Percentiles rank a stretch among this genome's conserved stretches.
Evolutionary conservation across 2,329 filamentous ascomycete genomes (phyloP).

Genomic region (Dryadomyces quercus-mongolicae): DNA sequence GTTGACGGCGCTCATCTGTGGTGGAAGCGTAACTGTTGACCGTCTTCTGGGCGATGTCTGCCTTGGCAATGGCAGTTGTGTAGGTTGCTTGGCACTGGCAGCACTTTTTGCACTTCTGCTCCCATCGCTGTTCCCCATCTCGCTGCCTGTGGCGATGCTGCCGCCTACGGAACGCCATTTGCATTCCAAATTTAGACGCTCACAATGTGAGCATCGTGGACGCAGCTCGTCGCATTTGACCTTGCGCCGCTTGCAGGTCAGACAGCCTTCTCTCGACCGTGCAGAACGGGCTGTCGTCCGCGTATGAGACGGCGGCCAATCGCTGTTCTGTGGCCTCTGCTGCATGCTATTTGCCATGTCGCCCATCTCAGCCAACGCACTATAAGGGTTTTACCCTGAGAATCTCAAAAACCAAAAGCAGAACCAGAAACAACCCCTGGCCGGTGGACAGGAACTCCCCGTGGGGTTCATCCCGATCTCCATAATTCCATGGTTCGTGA

Average conservation of each 20-base stretch:
- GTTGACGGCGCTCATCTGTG: slow-evolving; percentile 19
- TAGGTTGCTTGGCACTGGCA: too few species aligned
- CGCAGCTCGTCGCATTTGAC: slow-evolving; percentile 38
- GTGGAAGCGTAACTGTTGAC: background rate
- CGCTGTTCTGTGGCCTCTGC: background rate
- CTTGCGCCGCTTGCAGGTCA: slow-evolving; percentile 33
- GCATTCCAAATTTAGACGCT: slow-evolving; percentile 39
- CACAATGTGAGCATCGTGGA: slow-evolving; percentile 40
- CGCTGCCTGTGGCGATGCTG: background rate
- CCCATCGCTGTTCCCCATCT: background rate
- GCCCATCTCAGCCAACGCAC: too few species aligned
- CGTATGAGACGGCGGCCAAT: background rate
- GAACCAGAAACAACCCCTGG: too few species aligned
- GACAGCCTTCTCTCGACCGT: slow-evolving; percentile 24
- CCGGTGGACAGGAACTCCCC: too few species aligned
- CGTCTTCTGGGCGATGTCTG: too few species aligned
- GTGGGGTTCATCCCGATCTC: too few species aligned
- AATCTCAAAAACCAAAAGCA: too few species aligned
- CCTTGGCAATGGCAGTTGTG: too few species aligned
- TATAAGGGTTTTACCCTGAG: too few species aligned
- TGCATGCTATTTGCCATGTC: background rate
- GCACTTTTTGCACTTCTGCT: too few species aligned
- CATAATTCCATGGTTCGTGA: too few species aligned
- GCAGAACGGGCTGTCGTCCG: background rate
- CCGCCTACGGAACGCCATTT: slow-evolving; percentile 25